phyloP scores from a whole-genome alignment of 2,329 filamentous ascomycete species.

The Dothideomycetidae sp. region DNA sequence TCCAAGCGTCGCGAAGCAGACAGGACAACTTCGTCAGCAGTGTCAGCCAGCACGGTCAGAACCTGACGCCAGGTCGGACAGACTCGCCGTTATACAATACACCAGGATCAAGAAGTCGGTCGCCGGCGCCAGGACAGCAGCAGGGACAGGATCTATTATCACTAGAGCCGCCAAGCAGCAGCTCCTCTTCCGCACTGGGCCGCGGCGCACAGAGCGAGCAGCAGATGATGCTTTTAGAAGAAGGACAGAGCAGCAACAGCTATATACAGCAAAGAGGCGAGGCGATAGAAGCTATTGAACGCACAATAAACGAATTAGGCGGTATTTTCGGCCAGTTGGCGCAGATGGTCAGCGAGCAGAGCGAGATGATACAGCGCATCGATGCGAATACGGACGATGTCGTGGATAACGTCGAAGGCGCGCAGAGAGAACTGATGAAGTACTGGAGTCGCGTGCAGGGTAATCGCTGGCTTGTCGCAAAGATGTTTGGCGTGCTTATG shows the following conservation, averaged over 20 bases:
- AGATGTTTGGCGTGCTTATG: slow-evolving; percentile 81
- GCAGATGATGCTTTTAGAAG: slow-evolving; percentile 83
- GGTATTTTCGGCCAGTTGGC: slow-evolving; percentile 88
- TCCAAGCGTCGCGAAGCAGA: slow-evolving; percentile 78
- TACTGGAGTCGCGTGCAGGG: slow-evolving; percentile 92
- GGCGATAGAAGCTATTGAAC: slow-evolving; percentile 92
- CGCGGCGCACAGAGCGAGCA: slow-evolving; percentile 56
- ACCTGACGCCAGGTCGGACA: slow-evolving; percentile 10
- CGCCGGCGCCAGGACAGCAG: slow-evolving; percentile 12
- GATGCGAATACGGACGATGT: slow-evolving; percentile 97
- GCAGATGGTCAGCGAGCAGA: slow-evolving; percentile 93
- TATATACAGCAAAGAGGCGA: slow-evolving; percentile 92
- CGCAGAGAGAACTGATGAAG: slow-evolving; percentile 86
- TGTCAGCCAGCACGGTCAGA: slow-evolving; percentile 45
- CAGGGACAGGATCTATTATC: slow-evolving; percentile 54
- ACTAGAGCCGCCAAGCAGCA: slow-evolving; percentile 52
- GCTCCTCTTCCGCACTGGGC: slow-evolving; percentile 27
- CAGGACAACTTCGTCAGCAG: slow-evolving; percentile 95
- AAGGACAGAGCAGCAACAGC: slow-evolving; percentile 67
- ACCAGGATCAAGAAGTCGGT: slow-evolving; percentile 52
- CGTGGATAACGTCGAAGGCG: slow-evolving; percentile 95
- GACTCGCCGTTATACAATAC: slow-evolving; percentile 40
- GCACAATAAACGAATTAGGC: slow-evolving; percentile 84
- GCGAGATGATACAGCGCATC: slow-evolving; percentile 93
- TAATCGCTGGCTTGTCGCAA: slow-evolving; percentile 85